Base-by-base conservation (phyloP, 2,329 filamentous ascomycete species). In the Phialophora tarda region DNA sequence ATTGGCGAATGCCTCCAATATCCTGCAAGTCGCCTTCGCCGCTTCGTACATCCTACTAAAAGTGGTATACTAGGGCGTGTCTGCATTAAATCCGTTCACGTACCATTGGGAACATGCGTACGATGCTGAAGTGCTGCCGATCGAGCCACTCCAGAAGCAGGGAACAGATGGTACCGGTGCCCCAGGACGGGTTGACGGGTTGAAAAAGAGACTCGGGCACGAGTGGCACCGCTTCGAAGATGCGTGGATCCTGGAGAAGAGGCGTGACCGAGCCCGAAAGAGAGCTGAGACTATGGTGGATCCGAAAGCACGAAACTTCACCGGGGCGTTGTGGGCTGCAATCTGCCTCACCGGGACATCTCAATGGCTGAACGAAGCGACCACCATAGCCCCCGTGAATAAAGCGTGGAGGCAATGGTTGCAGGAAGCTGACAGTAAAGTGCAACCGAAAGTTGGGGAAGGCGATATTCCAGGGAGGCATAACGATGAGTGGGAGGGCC, bases 31-130 rank as follows among this genome's bases (percentile, higher is more conserved):
- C 26, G 26, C 26, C 26, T 26, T 26, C 26, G 26, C 26, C 26
- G 4, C 26, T 26, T 26, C 26, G 5, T 26, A 26, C 5, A 26
- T 26, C 26, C 26, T 84, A 3, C 79, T 89, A 58, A 89, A 89
- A 66, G 84, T 82, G 10, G 74, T 85, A 0, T 88, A 88, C 74
- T 89, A 86, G 86, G 77, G 78, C 1, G 78, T 85, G 59, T 82
- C 84, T 23, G 67, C 69, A 6, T 34, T 71, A 23, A 69, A 68
- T n/a, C 69, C 69, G 17, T 63, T 17, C 47, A 60, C 23, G 4
- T 61, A 58, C 23, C 67, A 69, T n/a, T 71, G 67, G 67, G 38
- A 65, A 48, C 67, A 69, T 58, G 41, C 62, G 26, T 71, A 68
- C 51, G 17, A 66, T 12, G 54, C 63, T 23, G 60, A 67, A 32